Evolutionary conservation across 805 yeast species (phyloP).

Genomic region (Clavispora carvajalis): DNA sequence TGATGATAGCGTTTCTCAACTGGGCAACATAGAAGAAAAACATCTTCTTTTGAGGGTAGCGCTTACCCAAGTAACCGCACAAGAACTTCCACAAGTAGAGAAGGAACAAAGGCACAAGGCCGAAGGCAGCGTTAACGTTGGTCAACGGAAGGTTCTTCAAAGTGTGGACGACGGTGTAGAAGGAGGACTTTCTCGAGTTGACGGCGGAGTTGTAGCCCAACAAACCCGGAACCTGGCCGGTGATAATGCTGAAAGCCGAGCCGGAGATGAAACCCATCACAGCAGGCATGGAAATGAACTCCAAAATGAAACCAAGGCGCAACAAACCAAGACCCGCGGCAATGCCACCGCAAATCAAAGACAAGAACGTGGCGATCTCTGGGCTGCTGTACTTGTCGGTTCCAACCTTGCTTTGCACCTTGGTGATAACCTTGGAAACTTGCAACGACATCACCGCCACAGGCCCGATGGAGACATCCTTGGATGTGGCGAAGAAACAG

Average conservation of each 20-base stretch:
- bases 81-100: slow-evolving; percentile 66
- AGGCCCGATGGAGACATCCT: slow-evolving; percentile 94
- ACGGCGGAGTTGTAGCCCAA: slow-evolving; percentile 69
- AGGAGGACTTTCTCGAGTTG: slow-evolving; percentile 69
- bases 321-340: slow-evolving; percentile 77
- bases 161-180: slow-evolving; percentile 62
- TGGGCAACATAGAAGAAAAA: slow-evolving; percentile 68
- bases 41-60: slow-evolving; percentile 54
- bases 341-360: slow-evolving; percentile 81
- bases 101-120: slow-evolving; percentile 67
- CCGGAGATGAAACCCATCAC: slow-evolving; percentile 95
- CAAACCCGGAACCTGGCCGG: slow-evolving; percentile 82
- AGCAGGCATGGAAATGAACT: slow-evolving; percentile 85
- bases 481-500: slow-evolving; percentile 89
- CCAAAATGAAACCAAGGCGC: slow-evolving; percentile 83
- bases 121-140: slow-evolving; percentile 83
- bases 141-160: slow-evolving; percentile 67
- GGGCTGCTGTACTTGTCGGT: slow-evolving; percentile 50
- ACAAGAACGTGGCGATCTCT: slow-evolving; percentile 71
- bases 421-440: slow-evolving; percentile 69
- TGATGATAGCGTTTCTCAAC: slow-evolving; percentile 74
- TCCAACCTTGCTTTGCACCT: slow-evolving; percentile 44
- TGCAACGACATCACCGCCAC: slow-evolving; percentile 94
- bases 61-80: slow-evolving; percentile 55
- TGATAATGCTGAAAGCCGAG: slow-evolving; percentile 76